Evolutionary conservation across 2,329 filamentous ascomycete genomes (phyloP).

Genomic region (Pseudocercospora macadamiae): DNA sequence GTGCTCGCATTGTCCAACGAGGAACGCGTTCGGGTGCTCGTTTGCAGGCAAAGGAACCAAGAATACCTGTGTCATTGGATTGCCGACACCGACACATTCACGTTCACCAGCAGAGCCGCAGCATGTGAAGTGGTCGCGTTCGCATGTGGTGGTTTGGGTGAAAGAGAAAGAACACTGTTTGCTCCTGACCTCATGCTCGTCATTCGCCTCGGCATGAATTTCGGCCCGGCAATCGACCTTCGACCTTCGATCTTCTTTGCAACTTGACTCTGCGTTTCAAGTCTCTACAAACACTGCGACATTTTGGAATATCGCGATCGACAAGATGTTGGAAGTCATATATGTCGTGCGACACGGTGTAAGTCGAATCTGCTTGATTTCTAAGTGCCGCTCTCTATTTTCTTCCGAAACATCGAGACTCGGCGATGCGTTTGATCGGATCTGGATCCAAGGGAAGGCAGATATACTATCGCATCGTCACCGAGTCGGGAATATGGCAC

Average conservation of each 20-base stretch:
- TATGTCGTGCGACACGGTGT: slow-evolving; percentile 56
- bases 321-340: slow-evolving; percentile 49
- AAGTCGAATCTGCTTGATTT: slow-evolving; percentile 36
- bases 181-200: background rate
- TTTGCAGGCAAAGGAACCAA: no score
- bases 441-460: no score
- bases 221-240: slow-evolving; percentile 1
- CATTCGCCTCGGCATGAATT: background rate
- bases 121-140: no score
- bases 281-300: background rate
- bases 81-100: no score
- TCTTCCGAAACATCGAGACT: background rate
- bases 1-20: no score
- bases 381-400: background rate
- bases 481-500: no score
- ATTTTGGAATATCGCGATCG: background rate
- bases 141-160: background rate
- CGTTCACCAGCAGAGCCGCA: no score
- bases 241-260: slow-evolving; percentile 1
- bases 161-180: background rate
- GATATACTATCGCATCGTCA: no score
- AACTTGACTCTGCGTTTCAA: background rate
- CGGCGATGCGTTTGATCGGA: slow-evolving; percentile 1
- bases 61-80: no score
- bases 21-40: no score